Base-by-base conservation (phyloP, 352 stramenopile species). In the Pythium apleroticum region DNA sequence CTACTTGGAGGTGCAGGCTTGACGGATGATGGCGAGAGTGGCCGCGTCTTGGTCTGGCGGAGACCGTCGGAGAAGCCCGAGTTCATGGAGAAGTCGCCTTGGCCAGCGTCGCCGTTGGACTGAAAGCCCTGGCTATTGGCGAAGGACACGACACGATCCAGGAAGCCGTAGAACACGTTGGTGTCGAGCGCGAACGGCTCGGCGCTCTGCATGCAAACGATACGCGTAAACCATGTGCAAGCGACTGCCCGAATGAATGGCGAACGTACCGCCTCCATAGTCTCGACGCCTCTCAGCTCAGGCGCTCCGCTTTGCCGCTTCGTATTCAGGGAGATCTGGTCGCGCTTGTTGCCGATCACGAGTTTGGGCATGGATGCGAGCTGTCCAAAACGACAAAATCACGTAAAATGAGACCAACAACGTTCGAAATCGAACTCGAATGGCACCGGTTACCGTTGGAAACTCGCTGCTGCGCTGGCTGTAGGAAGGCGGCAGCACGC, bases 261-360 rank as follows among this genome's bases (percentile, higher is more conserved):
- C 1, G 27, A 25, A 71, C 74, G 52, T 57, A 91, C 84, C 66
- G 81, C 69, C 63, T 91, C 82, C 52, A 89, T 76, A 22, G 62
- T 75, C 39, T 86, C 57, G 54, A 87, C 67, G 11, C 76, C 73
- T 19, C 81, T 63, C 54, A 91, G 75, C 43, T 91, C 82, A 0
- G 69, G 35, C 2, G 72, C 55, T 1, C 63, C 62, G 22, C 60
- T 70, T 24, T 71, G 35, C 1, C 78, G 71, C 67, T 78, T 77
- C 7, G 68, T 73, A 7, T 72, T 70, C 1, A 57, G 41, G 6
- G 46, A 90, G 20, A 90, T 48, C 1, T 78, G 64, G 59, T 96
- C 87, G 37, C 76, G 78, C 68, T 96, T 96, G 70, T 84, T 94
- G 45, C 85, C 87, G n/a, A 96, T 59, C 25, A 96, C 71, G 7